Base-by-base conservation (phyloP, 768 basidiomycete species). In the Mycena chlorophos region DNA sequence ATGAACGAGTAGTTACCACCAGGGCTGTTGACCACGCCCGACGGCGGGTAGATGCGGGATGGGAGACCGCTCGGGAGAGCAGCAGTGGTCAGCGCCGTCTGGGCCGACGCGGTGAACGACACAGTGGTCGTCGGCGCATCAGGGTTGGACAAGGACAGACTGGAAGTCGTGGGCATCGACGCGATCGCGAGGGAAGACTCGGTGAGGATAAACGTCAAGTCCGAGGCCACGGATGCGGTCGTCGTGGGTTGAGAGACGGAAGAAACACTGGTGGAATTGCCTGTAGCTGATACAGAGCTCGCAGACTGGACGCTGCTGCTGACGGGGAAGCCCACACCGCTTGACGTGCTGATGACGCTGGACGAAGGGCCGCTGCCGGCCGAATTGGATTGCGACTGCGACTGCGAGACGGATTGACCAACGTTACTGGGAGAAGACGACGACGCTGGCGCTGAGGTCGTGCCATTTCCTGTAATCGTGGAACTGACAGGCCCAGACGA, bases 41-140 rank as follows among this genome's bases (percentile, higher is more conserved):
- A 51, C 20, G 64, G 38, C 52, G 88, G 83, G 52, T 74, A 83
- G 51, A 92, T 89, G 55, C 78, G 72, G 14, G 62, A 69, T n/a
- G 91, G 87, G 12, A 90, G 71, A 50, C 77, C 78, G 0, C 76
- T 69, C 0, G 90, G 89, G 13, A 91, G 73, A 0, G 82, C 57
- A 0, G 73, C 69, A 29, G 55, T 60, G 20, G 55, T 54, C n/a
- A 70, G 51, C 0, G 71, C 66, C 1, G 69, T 59, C 3, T 67
- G 57, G 1, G 66, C 57, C 0, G 64, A 22, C 27, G 61, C 57
- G 3, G 65, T 61, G 8, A 58, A 28, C 45, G 57, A 43, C 4
- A 72, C 22, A 0, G 75, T 73, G 4, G 76, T 75, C 1, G 77
- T 73, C 2, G 72, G 69, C 49, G 68, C 65, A 55, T 81, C 80